A percentile compares a stretch with the other conserved stretches of the same genome.
These are phyloP conservation scores for Friedmanniomyces simplex DNA, from an alignment of 495 filamentous ascomycete genomes.

Conservation along the genomic window DNA sequence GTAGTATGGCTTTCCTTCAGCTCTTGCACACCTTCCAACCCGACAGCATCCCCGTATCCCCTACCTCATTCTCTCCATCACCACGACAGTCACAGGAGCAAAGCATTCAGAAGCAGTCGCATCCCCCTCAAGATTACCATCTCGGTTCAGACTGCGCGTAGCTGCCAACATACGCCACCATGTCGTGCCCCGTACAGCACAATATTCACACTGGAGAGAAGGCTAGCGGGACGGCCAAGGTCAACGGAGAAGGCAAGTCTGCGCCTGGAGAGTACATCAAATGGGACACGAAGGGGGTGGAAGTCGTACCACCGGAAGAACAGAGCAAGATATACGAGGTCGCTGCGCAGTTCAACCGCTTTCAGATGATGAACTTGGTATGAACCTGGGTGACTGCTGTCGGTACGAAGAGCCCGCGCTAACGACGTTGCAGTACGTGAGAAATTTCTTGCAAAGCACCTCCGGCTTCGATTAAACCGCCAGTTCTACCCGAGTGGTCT, in stretches of 20 bases:
- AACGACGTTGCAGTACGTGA: too few species aligned
- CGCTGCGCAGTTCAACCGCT: conserved; percentile 38
- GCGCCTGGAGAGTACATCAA: conserved; percentile 9
- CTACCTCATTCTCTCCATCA: too few species aligned
- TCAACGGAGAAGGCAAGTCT: not conserved
- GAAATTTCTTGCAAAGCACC: not conserved
- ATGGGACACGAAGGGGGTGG: conserved; percentile 35
- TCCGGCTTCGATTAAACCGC: not conserved
- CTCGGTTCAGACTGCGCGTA: too few species aligned
- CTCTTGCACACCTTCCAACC: not conserved
- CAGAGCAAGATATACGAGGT: conserved; percentile 38
- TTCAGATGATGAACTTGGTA: conserved; percentile 36
- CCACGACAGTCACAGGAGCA: too few species aligned
- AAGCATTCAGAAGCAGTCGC: too few species aligned
- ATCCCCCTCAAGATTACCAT: too few species aligned
- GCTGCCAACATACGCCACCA: not conserved
- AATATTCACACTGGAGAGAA: conserved; percentile 6
- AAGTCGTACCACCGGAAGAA: conserved; percentile 35
- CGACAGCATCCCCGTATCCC: too few species aligned
- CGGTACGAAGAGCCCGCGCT: too few species aligned
- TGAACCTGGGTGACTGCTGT: not conserved
- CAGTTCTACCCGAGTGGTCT: not conserved
- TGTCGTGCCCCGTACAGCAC: conserved; percentile 1
- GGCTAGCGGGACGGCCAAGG: conserved; percentile 5
- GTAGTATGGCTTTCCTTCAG: not conserved